Evolutionary conservation across 2,329 filamentous ascomycete genomes (phyloP), one percentile per base, ranked within the genome.

Genomic region (Chaetomiaceae sp.): DNA sequence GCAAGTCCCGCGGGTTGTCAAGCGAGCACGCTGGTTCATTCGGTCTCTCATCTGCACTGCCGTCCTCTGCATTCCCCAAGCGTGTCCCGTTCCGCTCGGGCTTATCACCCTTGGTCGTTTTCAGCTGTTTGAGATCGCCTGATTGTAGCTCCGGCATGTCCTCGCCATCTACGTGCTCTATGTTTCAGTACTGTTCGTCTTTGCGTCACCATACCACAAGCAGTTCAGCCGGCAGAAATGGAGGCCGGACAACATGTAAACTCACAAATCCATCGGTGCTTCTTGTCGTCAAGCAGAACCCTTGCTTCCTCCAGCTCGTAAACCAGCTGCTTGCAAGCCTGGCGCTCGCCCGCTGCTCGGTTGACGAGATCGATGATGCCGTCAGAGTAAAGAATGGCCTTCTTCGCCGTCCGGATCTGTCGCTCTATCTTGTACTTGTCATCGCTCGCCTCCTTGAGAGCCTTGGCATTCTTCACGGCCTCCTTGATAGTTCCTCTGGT

Each of bases 201-300:
- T 27, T 2, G 25, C 10, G 10, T 27, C 25, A 27, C 10, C 10
- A 1, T 27, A 27, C 27, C 5, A 12, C 27, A 12, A 5, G 23
- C n/a, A 6, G 8, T 3, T 10, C 8, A 13, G 10, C 9, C n/a
- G 27, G 2, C 10, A 4, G 12, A n/a, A 13, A 12, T 14, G n/a
- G n/a, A n/a, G n/a, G n/a, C n/a, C n/a, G n/a, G n/a, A n/a, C n/a
- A n/a, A n/a, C n/a, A n/a, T n/a, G n/a, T n/a, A n/a, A n/a, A n/a
- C 57, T 48, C 43, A 55, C 56, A 51, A 21, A 57, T 55, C 54
- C 58, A 60, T 14, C 48, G 38, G n/a, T 58, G 45, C 40, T 37
- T 54, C 41, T 44, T 53, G 5, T 21, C 35, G 38, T 44, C 27
- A 19, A 56, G 43, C 13, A 58, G 21, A 13, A 35, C 40, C 33